Base-by-base conservation (phyloP, 805 yeast species). In the Ogataea ganodermae region DNA sequence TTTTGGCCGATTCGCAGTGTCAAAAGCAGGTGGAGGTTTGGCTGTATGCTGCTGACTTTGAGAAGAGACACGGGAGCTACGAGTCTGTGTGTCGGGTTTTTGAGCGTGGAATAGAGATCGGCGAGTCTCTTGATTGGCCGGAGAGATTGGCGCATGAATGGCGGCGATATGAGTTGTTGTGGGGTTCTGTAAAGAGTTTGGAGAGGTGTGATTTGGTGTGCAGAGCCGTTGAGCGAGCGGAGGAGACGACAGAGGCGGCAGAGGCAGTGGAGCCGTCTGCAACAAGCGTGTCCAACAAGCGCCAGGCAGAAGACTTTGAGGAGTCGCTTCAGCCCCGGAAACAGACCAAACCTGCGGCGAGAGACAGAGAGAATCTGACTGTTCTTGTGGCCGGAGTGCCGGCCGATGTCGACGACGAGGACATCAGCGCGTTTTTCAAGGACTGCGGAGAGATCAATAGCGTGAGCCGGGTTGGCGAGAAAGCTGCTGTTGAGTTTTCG, bases 331-430 rank as follows among this genome's bases (percentile, higher is more conserved):
- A 28, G 32, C 14, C 32, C 30, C 44, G n/a, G 21, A 48, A 51
- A 46, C 8, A 27, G 26, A 30, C 33, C 21, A 46, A 42, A 14
- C 42, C 41, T 8, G 13, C 4, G 3, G 4, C 31, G 13, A 69
- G 88, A 54, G 78, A 80, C 45, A 65, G 95, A 57, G 95, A 88
- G 62, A 67, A 75, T 21, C 69, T 73, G 13, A 73, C 86, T 0
- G 75, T 86, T 0, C 64, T 80, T n/a, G 81, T 85, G 0, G 60
- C 66, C 1, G 73, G 78, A 32, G 54, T 86, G 2, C 77, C 84
- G 0, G 30, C 48, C 0, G 59, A 64, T 6, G 60, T 66, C 2
- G 67, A 72, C 8, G 78, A 78, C 42, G 48, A 55, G 2, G 69
- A 71, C 3, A 42, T 86, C 1, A 44, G 53, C 2, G 55, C 58